Conservation (phyloP, 768 basidiomycete genomes). For the Panus rudis region DNA sequence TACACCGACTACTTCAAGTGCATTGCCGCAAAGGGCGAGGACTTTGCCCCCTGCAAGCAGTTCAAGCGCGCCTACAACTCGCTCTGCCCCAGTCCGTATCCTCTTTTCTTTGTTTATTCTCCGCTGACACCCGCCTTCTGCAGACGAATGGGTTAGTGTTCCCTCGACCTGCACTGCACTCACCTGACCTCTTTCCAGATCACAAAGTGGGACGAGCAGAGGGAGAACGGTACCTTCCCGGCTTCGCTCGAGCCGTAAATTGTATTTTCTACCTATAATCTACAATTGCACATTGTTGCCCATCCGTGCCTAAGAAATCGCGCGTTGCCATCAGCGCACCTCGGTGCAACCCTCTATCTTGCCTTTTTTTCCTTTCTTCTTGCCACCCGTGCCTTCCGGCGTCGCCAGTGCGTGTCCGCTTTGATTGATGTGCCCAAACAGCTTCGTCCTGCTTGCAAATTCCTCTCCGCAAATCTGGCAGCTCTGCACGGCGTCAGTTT, state of each 20-base stretch:
- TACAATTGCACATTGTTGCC: too few species aligned
- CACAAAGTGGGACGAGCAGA: conserved; percentile 88
- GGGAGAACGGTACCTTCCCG: conserved; percentile 89
- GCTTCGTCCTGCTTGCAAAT: conserved; percentile 64
- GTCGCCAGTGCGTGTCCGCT: conserved; percentile 62
- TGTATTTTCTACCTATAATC: neutral
- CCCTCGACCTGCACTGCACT: neutral
- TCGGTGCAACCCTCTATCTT: conserved; percentile 16
- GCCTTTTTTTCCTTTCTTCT: conserved; percentile 30
- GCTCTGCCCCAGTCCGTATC: conserved; percentile 88
- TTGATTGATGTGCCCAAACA: conserved; percentile 67
- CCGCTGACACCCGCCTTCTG: conserved; percentile 8
- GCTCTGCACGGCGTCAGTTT: conserved; percentile 20
- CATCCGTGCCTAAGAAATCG: too few species aligned
- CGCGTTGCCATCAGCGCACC: too few species aligned
- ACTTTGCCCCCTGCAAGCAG: conserved; percentile 97
- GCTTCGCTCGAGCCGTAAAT: conserved; percentile 75
- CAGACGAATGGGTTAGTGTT: conserved; percentile 84
- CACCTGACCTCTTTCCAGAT: conserved; percentile 40
- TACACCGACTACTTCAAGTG: conserved; percentile 99
- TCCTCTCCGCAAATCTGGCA: conserved; percentile 65
- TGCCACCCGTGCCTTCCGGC: conserved; percentile 18
- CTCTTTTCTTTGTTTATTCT: neutral
- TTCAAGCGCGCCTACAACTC: conserved; percentile 96
- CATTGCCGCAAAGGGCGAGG: conserved; percentile 93